A percentile compares a stretch with the other conserved stretches of the same genome.
Evolutionary conservation across 192 early-diverging fungal species (phyloP).

Genomic region (Rhizophagus clarus): DNA sequence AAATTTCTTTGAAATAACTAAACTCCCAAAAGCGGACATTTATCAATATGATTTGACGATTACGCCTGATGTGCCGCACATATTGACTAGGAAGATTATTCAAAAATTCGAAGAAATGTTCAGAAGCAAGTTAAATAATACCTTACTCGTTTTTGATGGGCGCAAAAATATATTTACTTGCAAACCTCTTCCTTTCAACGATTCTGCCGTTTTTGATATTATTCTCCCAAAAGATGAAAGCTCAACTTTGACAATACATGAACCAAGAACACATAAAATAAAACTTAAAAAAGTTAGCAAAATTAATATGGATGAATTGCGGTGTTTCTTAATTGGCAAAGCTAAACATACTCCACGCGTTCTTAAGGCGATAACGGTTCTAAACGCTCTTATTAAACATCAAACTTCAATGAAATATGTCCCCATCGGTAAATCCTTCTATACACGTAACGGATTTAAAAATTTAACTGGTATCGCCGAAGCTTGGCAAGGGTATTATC

Average conservation of each 20-base stretch:
- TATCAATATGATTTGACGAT: constrained; percentile 89
- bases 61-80: constrained; percentile 74
- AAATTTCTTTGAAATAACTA: constrained; percentile 81
- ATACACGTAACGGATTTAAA: constrained; percentile 63
- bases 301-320: constrained; percentile 66
- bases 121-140: constrained; percentile 44
- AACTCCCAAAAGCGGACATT: constrained; percentile 65
- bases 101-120: constrained; percentile 60
- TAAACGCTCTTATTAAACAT: constrained; percentile 87
- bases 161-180: constrained; percentile 78
- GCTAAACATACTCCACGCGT: neutral
- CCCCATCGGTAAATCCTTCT: constrained; percentile 88
- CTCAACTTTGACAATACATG: neutral
- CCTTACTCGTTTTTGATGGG: constrained; percentile 78
- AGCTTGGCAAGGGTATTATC: constrained; percentile 93
- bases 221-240: constrained; percentile 47
- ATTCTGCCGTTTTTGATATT: constrained; percentile 61
- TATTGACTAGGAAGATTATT: constrained; percentile 70
- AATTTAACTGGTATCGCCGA: constrained; percentile 74
- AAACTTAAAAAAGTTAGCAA: constrained; percentile 66
- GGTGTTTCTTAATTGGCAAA: constrained; percentile 53
- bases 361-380: constrained; percentile 58
- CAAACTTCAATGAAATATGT: constrained; percentile 76
- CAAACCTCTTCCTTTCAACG: constrained; percentile 51
- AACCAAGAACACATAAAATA: constrained; percentile 61